phyloP scores from a whole-genome alignment of 164 flowering plant genomes.

The Dillenia suffruticosa region DNA sequence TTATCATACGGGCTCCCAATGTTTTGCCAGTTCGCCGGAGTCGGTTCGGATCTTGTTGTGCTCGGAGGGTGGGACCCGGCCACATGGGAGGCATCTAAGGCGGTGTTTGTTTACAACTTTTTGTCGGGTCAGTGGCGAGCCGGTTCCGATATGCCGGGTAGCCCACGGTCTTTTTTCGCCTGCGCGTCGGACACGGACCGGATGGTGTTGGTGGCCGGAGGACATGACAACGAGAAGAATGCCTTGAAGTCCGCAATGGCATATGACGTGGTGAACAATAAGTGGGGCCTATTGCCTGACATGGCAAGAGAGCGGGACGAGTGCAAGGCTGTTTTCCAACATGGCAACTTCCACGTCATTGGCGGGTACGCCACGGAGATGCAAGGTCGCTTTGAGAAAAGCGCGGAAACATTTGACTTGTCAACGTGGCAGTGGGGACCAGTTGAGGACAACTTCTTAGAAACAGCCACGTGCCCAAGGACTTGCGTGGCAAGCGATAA shows the following conservation, averaged over 20 bases:
- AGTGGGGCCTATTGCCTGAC: slow-evolving; percentile 55
- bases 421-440: slow-evolving; percentile 32
- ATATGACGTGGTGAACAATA: slow-evolving; percentile 50
- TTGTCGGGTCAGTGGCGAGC: slow-evolving; percentile 49
- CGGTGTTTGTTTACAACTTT: slow-evolving; percentile 47
- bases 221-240: slow-evolving; percentile 64
- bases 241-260: slow-evolving; percentile 54
- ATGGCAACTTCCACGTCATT: slow-evolving; percentile 58
- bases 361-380: slow-evolving; percentile 56
- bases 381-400: slow-evolving; percentile 56
- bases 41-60: slow-evolving; percentile 47
- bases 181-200: slow-evolving; percentile 46
- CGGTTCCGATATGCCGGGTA: slow-evolving; percentile 60
- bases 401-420: slow-evolving; percentile 36
- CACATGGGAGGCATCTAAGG: slow-evolving; percentile 32
- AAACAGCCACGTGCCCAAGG: slow-evolving; percentile 26
- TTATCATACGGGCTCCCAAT: slow-evolving; percentile 39
- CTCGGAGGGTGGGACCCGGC: slow-evolving; percentile 66
- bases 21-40: slow-evolving; percentile 50
- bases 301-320: slow-evolving; percentile 72
- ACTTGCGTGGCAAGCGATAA: slow-evolving; percentile 21
- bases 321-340: slow-evolving; percentile 41
- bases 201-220: slow-evolving; percentile 65
- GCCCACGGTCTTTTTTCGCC: slow-evolving; percentile 44
- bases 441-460: slow-evolving; percentile 22